A percentile compares a stretch with the other conserved stretches of the same genome.
phyloP scores from a whole-genome alignment of 495 filamentous ascomycete genomes.

The Penicillium herquei region DNA sequence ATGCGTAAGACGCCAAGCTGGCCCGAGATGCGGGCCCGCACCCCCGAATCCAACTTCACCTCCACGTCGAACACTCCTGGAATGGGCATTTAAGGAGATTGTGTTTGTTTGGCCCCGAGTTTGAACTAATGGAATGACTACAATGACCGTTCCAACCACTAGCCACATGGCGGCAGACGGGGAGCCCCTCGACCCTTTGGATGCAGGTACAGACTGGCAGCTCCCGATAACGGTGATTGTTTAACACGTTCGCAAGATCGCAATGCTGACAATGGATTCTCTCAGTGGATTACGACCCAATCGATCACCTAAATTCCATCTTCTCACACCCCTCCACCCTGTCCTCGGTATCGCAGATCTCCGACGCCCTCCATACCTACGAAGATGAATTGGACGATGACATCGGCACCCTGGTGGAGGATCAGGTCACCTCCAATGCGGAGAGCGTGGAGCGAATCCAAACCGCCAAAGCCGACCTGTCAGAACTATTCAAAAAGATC shows the following conservation, averaged over 20 bases:
- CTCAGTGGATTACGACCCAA: slow-evolving; percentile 88
- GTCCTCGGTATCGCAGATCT: slow-evolving; percentile 69
- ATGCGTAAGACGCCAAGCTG: slow-evolving; percentile 25
- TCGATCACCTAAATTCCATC: slow-evolving; percentile 88
- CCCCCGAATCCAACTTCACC: slow-evolving; percentile 6
- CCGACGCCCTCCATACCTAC: slow-evolving; percentile 67
- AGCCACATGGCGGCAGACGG: slow-evolving; percentile 43
- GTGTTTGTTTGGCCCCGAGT: slow-evolving; percentile 23
- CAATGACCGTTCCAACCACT: slow-evolving; percentile 32
- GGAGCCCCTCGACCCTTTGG: slow-evolving; percentile 39
- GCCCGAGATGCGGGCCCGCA: slow-evolving; percentile 21
- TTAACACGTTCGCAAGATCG: neutral
- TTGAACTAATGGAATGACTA: slow-evolving; percentile 43
- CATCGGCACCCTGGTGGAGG: slow-evolving; percentile 71
- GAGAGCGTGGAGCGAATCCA: slow-evolving; percentile 88
- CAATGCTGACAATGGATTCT: slow-evolving; percentile 19
- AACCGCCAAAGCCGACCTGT: slow-evolving; percentile 83
- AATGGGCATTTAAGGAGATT: slow-evolving; percentile 24
- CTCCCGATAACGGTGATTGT: neutral
- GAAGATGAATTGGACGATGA: slow-evolving; percentile 83
- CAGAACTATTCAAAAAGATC: slow-evolving; percentile 90
- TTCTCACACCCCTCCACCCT: slow-evolving; percentile 92
- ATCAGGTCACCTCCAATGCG: slow-evolving; percentile 82
- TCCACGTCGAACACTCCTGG: slow-evolving; percentile 1
- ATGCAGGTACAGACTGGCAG: slow-evolving; percentile 35